Base-by-base conservation (phyloP, 2,329 filamentous ascomycete species). In the Aureobasidium sp. region DNA sequence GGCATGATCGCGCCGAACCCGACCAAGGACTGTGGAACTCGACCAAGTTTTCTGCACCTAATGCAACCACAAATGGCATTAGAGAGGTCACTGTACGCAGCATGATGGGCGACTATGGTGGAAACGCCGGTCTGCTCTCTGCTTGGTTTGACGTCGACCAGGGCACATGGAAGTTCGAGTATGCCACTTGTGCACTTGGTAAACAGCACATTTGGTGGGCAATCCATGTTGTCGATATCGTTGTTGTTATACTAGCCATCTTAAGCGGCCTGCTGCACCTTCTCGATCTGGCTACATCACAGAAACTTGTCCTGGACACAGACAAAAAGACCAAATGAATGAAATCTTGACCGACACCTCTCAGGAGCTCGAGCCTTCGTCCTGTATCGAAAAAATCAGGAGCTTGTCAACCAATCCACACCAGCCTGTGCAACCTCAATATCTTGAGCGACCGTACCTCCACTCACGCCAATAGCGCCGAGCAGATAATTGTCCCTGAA, bases 101-200 rank as follows among this genome's bases (percentile, higher is more conserved):
- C 73, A 97, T 99, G 91, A 99, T 99, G 94, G 94, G 94, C 60
- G 89, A 89, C 60, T 99, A 88, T 73, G 87, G 85, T n/a, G 94
- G 94, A 21, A 94, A 96, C 70, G 90, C 91, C 0, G 94, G 91
- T 0, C 78, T 99, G 43, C 74, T 99, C 42, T 94, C 88, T 63
- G 81, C 89, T 0, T 99, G 93, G 93, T 97, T 93, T 69, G 90
- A 97, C 71, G 10, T 3, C 17, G 38, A 21, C 3, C 21, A 25
- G 9, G 86, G 84, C 78, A 84, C 88, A 71, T 99, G 94, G 94
- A 81, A 81, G 65, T 89, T 89, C 65, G 89, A 93, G 67, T 94
- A 94, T 67, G 79, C 78, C 9, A 88, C 83, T 64, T 99, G 94
- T 70, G 79, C 82, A 2, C 75, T 95, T 37, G 94, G 94, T 0